Evolutionary conservation across 495 filamentous ascomycete species (phyloP), one percentile per base, ranked within the genome.

Genomic region (Penicillium bovifimosum): DNA sequence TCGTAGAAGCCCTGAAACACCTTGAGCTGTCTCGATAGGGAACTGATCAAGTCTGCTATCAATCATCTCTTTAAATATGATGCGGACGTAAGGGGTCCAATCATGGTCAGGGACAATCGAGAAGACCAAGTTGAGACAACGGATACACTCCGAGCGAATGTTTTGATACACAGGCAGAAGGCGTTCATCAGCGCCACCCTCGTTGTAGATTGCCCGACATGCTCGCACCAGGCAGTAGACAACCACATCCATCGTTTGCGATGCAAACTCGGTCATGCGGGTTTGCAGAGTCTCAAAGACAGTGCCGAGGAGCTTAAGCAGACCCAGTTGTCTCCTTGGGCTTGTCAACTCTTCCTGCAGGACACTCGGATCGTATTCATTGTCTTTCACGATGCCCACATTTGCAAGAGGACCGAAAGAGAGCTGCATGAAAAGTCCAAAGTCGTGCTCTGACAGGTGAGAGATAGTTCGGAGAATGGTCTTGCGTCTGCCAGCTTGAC

Each of bases 291-390:
- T 87, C 20, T 85, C 84, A 54, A 96, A 82, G 62, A 97, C 80
- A n/a, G 90, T 84, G 46, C 91, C 85, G 38, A 93, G 75, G 88
- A 97, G 92, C 62, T 91, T 91, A 36, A 96, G 65, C 55, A 96
- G 74, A 66, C 93, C 93, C 47, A 90, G 73, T 61, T 96, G 92
- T 69, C 90, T 91, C 54, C 91, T 80, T 13, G 76, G 70, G 18
- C 77, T 81, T 3, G 88, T 61, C 1, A 82, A 42, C 40, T 86
- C 81, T 11, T 68, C 61, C 2, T 71, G 59, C 43, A 91, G 75
- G 0, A 72, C 52, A 14, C 70, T 59, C 28, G 77, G 67, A 24
- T 86, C 73, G 24, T 10, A 26, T 1, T 80, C 50, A 7, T 75
- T 59, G 38, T 81, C 71, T 32, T 85, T 65, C 17, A 86, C 50